Conservation (phyloP, 2,329 filamentous ascomycete species). For the Periglandula ipomoeae region DNA sequence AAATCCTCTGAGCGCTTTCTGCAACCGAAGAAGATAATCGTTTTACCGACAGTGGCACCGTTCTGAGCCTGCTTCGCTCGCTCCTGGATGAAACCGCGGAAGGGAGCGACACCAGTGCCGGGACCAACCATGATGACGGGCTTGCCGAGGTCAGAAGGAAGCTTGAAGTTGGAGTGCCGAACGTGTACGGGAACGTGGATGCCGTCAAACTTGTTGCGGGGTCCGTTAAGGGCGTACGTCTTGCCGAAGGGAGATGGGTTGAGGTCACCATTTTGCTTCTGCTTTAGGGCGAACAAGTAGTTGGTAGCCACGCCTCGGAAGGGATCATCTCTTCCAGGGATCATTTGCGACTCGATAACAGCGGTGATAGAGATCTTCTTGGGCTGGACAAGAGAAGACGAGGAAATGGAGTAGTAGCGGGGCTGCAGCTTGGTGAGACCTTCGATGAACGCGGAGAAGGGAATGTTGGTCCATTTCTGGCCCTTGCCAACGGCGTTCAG, state of each 20-base stretch:
- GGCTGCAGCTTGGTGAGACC: slow-evolving; percentile 91
- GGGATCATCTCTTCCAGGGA: slow-evolving; percentile 67
- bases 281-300: slow-evolving; percentile 87
- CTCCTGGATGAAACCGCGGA: slow-evolving; percentile 92
- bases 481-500: slow-evolving; percentile 64
- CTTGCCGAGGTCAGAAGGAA: slow-evolving; percentile 88
- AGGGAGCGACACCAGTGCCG: slow-evolving; percentile 92
- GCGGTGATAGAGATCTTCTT: slow-evolving; percentile 93
- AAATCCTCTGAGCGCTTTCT: slow-evolving; percentile 83
- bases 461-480: slow-evolving; percentile 71
- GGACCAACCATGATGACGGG: slow-evolving; percentile 95
- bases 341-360: slow-evolving; percentile 74
- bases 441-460: slow-evolving; percentile 93
- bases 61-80: slow-evolving; percentile 72
- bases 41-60: slow-evolving; percentile 77
- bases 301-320: slow-evolving; percentile 96
- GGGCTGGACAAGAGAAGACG: slow-evolving; percentile 87
- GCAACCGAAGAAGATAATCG: slow-evolving; percentile 92
- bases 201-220: slow-evolving; percentile 94
- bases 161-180: slow-evolving; percentile 97
- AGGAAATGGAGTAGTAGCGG: slow-evolving; percentile 98
- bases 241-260: slow-evolving; percentile 74
- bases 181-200: slow-evolving; percentile 93
- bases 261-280: slow-evolving; percentile 88
- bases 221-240: slow-evolving; percentile 78